phyloP scores from a whole-genome alignment of 2,329 filamentous ascomycete genomes.

The Bipolaris sorokiniana region DNA sequence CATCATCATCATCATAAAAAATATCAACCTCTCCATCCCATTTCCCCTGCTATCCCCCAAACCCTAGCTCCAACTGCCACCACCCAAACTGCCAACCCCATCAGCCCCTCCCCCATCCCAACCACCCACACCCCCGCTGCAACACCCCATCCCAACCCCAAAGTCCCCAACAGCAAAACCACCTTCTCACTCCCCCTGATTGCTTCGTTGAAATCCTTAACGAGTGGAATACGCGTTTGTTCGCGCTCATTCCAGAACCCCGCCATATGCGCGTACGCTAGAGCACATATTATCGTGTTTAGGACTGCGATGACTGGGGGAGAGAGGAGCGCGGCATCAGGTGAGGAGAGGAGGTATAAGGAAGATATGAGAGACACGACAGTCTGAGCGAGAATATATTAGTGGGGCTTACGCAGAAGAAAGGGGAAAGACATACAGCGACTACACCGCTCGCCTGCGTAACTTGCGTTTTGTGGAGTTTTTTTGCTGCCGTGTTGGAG shows the following conservation, averaged over 20 bases:
- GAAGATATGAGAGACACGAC: constrained; percentile 29
- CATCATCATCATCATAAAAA: neutral
- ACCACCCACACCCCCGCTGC: constrained; percentile 25
- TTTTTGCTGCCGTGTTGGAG: constrained; percentile 40
- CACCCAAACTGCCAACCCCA: constrained; percentile 12
- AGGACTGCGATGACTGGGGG: too few relatives aligned
- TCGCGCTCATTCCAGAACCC: constrained; percentile 43
- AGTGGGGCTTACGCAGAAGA: neutral
- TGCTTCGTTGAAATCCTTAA: constrained; percentile 48
- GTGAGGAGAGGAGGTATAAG: constrained; percentile 18
- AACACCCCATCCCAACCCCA: constrained; percentile 29
- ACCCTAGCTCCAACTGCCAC: constrained; percentile 11
- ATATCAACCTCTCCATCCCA: constrained; percentile 3
- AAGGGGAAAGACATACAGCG: constrained; percentile 26
- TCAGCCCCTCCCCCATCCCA: constrained; percentile 13
- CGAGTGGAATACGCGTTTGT: constrained; percentile 44
- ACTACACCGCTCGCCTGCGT: constrained; percentile 46
- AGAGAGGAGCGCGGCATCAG: too few relatives aligned
- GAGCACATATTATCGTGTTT: constrained; percentile 8
- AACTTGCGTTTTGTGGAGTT: constrained; percentile 43
- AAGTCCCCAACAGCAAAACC: constrained; percentile 29
- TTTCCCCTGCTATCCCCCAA: constrained; percentile 4
- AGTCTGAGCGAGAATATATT: too few relatives aligned
- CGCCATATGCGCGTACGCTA: constrained; percentile 36
- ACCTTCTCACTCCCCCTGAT: constrained; percentile 42